A percentile compares a stretch with the other conserved stretches of the same genome.
phyloP scores from a whole-genome alignment of 148 eudicot genomes.

The Rhododendron ferrugineum region DNA sequence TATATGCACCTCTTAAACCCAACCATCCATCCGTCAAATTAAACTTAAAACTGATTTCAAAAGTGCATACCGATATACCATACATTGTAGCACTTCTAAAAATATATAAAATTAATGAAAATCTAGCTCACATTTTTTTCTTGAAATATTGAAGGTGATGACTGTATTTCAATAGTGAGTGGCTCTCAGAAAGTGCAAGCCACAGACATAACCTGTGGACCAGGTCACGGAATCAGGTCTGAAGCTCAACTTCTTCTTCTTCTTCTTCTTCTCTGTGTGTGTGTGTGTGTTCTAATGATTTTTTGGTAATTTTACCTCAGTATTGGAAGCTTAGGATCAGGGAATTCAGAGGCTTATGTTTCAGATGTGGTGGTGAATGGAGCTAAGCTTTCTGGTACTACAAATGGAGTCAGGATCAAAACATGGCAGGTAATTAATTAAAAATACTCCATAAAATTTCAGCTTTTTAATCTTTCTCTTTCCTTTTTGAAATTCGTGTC shows the following conservation, averaged over 20 bases:
- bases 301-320: slow-evolving; percentile 16
- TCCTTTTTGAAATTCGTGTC: no score
- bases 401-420: slow-evolving; percentile 76
- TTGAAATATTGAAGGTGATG: slow-evolving; percentile 40
- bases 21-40: no score
- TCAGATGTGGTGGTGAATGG: slow-evolving; percentile 56
- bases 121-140: neutral
- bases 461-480: neutral
- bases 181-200: slow-evolving; percentile 51
- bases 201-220: slow-evolving; percentile 55
- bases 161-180: slow-evolving; percentile 66
- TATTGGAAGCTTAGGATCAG: slow-evolving; percentile 74
- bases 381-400: slow-evolving; percentile 50
- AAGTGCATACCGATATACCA: neutral
- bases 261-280: neutral
- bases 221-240: slow-evolving; percentile 92
- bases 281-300: neutral
- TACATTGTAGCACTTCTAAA: neutral
- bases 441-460: neutral
- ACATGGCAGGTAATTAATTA: slow-evolving; percentile 61
- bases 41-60: no score
- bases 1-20: no score
- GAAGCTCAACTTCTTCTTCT: neutral
- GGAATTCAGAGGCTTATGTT: slow-evolving; percentile 49
- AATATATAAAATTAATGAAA: no score